phyloP scores from a whole-genome alignment of 1,284 basidiomycete species.

The Fistulinella cinereoalba region DNA sequence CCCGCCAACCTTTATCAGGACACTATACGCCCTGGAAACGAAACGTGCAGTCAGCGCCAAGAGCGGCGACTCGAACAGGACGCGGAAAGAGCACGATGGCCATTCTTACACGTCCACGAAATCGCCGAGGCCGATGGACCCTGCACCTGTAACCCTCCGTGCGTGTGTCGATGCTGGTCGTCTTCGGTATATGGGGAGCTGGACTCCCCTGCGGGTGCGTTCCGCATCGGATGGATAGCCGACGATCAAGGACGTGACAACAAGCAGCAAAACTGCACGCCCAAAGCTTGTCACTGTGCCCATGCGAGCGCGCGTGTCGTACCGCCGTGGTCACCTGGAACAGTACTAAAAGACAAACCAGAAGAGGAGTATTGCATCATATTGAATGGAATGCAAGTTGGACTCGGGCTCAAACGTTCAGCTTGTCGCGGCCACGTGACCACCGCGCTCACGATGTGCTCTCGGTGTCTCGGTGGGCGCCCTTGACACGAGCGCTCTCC shows the following conservation, averaged over 20 bases:
- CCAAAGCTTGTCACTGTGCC: background rate
- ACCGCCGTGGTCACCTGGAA: no score
- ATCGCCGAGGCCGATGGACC: slow-evolving; percentile 36
- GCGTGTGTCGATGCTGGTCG: background rate
- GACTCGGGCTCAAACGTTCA: no score
- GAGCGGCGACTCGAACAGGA: slow-evolving; percentile 1
- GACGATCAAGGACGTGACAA: slow-evolving; percentile 8
- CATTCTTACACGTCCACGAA: slow-evolving; percentile 44
- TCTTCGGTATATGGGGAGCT: slow-evolving; percentile 25
- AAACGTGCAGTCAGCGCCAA: no score
- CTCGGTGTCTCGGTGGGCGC: no score
- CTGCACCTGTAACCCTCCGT: slow-evolving; percentile 15
- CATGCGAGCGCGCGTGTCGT: slow-evolving; percentile 7
- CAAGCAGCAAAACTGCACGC: slow-evolving; percentile 1
- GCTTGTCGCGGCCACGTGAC: background rate
- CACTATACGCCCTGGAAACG: slow-evolving; percentile 43
- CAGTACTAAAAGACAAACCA: no score
- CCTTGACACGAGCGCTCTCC: no score
- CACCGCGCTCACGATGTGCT: no score
- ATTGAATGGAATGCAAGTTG: no score
- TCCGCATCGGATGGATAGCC: slow-evolving; percentile 1
- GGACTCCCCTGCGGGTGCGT: slow-evolving; percentile 15
- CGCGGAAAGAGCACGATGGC: background rate
- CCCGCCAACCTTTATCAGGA: slow-evolving; percentile 43
- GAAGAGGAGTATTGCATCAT: no score